These are phyloP conservation scores for Ceratocystis variospora DNA, from an alignment of 2,329 filamentous ascomycete genomes.

Conservation along the genomic window DNA sequence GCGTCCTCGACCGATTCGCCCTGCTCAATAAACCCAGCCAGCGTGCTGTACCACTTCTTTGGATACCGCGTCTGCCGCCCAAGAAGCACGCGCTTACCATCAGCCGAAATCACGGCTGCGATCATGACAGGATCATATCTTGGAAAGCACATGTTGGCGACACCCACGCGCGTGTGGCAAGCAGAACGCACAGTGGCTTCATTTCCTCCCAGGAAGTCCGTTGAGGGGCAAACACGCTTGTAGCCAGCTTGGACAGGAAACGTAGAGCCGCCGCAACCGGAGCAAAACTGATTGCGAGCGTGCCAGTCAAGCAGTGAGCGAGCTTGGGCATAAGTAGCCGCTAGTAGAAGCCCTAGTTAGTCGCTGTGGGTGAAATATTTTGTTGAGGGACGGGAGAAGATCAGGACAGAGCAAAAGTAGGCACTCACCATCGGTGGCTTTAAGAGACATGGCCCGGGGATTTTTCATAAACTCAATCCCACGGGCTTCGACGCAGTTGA, in stretches of 20 bases:
- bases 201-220: constrained; percentile 40
- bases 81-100: constrained; percentile 64
- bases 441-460: constrained; percentile 40
- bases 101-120: constrained; percentile 74
- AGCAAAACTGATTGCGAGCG: constrained; percentile 79
- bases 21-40: constrained; percentile 76
- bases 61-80: constrained; percentile 79
- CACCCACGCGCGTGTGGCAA: constrained; percentile 67
- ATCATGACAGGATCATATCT: constrained; percentile 92
- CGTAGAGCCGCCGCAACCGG: constrained; percentile 70
- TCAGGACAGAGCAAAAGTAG: not conserved
- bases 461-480: constrained; percentile 19
- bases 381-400: not conserved
- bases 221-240: constrained; percentile 65
- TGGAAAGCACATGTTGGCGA: constrained; percentile 87
- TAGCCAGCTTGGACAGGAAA: constrained; percentile 66
- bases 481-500: constrained; percentile 20
- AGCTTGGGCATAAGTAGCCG: constrained; percentile 80
- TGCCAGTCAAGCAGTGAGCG: constrained; percentile 92
- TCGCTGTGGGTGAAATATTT: not conserved
- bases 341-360: constrained; percentile 32
- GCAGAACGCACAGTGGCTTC: constrained; percentile 43
- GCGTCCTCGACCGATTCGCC: constrained; percentile 77
- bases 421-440: constrained; percentile 17
- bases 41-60: constrained; percentile 70